These are phyloP conservation scores for Rhodamnia argentea DNA, from an alignment of 345 rosid genomes.

Conservation along the genomic window DNA sequence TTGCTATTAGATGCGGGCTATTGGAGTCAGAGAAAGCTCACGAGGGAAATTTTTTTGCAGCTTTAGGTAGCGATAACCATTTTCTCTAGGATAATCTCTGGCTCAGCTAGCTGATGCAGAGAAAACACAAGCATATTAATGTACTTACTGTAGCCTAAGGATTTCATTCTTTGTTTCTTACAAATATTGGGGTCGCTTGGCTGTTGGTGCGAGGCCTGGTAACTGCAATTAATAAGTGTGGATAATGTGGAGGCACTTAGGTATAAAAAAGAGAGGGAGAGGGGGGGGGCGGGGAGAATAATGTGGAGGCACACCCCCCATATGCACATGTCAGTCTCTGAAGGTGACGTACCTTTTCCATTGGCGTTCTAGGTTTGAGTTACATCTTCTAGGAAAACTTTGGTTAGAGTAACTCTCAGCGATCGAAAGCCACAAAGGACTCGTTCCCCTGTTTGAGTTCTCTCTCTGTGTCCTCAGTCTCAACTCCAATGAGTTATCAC, in stretches of 20 bases:
- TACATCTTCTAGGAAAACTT: neutral
- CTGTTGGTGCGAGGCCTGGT: neutral
- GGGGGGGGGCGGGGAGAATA: neutral
- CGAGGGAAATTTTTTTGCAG: neutral
- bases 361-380: neutral
- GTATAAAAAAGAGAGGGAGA: neutral
- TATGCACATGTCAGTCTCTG: neutral
- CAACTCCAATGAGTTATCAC: neutral
- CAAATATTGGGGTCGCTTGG: neutral
- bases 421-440: neutral
- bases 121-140: neutral
- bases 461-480: neutral
- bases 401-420: neutral
- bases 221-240: neutral
- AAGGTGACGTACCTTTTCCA: neutral
- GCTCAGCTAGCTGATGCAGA: neutral
- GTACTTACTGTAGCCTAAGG: neutral
- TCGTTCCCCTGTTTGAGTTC: neutral
- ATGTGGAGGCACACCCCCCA: neutral
- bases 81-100: neutral
- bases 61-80: neutral
- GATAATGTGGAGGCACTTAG: neutral
- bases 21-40: neutral
- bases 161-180: neutral
- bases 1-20: neutral